A percentile compares a stretch with the other conserved stretches of the same genome.
Evolutionary conservation across 305 asterid species (phyloP).

Genomic region (Fraxinus baroniana): DNA sequence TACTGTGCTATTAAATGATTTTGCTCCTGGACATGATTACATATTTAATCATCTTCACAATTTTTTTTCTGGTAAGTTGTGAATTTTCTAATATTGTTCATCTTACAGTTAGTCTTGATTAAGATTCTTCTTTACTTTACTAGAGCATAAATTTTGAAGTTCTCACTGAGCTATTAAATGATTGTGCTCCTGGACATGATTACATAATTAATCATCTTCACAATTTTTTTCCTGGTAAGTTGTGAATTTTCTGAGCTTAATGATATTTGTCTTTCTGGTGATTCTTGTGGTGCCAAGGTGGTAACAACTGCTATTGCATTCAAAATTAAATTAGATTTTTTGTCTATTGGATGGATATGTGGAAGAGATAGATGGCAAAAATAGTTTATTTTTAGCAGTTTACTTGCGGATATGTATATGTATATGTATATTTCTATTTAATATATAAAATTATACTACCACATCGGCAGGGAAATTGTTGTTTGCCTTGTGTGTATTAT

Average conservation of each 20-base stretch:
- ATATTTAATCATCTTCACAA: too few relatives aligned
- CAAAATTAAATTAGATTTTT: not conserved
- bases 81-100: not conserved
- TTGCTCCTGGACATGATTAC: not conserved
- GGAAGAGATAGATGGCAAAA: not conserved
- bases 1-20: constrained; percentile 4
- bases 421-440: not conserved
- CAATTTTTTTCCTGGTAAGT: not conserved
- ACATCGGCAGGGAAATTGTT: not conserved
- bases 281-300: not conserved
- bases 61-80: too few relatives aligned
- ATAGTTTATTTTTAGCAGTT: not conserved
- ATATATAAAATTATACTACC: not conserved
- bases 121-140: not conserved
- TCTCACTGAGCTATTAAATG: constrained; percentile 8
- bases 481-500: not conserved
- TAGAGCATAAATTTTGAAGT: constrained; percentile 17
- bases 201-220: not conserved
- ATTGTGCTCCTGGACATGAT: not conserved
- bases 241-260: not conserved
- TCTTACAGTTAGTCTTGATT: not conserved
- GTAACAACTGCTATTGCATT: not conserved
- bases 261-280: not conserved
- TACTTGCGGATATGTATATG: not conserved
- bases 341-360: not conserved